phyloP scores from a whole-genome alignment of 164 flowering plant species.

The Sextonia rubra region DNA sequence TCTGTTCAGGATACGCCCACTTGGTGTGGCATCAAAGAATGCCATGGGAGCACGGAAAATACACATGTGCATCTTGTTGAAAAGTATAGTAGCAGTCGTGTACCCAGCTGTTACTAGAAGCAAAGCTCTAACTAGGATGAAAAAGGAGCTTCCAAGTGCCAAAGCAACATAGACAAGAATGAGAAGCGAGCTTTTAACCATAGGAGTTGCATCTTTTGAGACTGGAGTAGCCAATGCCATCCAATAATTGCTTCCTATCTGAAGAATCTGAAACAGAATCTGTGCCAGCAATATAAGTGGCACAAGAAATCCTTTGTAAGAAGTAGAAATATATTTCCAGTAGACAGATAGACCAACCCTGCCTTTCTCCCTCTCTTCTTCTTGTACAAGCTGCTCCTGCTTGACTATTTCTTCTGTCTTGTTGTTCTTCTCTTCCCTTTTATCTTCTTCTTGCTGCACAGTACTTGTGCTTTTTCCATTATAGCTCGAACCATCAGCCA shows the following conservation, averaged over 20 bases:
- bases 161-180: constrained; percentile 61
- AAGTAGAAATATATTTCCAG: constrained; percentile 68
- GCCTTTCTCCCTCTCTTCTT: constrained; percentile 96
- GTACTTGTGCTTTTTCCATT: constrained; percentile 1
- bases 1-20: constrained; percentile 78
- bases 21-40: constrained; percentile 93
- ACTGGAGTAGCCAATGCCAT: constrained; percentile 92
- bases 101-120: constrained; percentile 56
- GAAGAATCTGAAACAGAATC: constrained; percentile 58
- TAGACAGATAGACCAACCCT: constrained; percentile 69
- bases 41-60: constrained; percentile 94
- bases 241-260: constrained; percentile 94
- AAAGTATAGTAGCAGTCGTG: constrained; percentile 68
- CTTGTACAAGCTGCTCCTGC: constrained; percentile 69
- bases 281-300: constrained; percentile 62
- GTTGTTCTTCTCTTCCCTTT: constrained; percentile 16
- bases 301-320: constrained; percentile 72
- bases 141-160: constrained; percentile 65
- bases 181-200: constrained; percentile 37
- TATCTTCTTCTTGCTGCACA: constrained; percentile 10
- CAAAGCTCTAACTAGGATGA: constrained; percentile 46
- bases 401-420: constrained; percentile 35
- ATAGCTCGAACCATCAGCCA: constrained; percentile 12
- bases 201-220: constrained; percentile 42
- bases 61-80: constrained; percentile 71